Percentiles rank a stretch among this genome's conserved stretches.
Conservation (phyloP, 73 alveolate genomes). For the Breviolum minutum region DNA sequence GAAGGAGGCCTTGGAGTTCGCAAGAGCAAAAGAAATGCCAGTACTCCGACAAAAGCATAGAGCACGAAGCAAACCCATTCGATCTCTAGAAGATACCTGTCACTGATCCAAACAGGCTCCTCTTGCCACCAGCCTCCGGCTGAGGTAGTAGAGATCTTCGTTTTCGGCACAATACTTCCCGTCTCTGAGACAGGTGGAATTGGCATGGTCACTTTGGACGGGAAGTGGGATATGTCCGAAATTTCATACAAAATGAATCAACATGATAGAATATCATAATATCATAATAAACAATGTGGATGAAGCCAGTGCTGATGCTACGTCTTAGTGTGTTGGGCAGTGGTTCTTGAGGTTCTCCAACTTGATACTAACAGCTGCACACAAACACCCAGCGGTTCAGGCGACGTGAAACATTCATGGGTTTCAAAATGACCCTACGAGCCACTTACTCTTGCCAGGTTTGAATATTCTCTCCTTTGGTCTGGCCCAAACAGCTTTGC, state of each 20-base stretch:
- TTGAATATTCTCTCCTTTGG: too few relatives aligned
- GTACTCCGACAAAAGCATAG: conserved; percentile 19
- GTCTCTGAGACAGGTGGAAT: conserved; percentile 7
- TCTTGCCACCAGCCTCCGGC: conserved; percentile 64
- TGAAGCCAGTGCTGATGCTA: too few relatives aligned
- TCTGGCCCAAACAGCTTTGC: not conserved
- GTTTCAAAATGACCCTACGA: too few relatives aligned
- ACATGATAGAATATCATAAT: too few relatives aligned
- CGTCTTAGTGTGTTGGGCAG: too few relatives aligned
- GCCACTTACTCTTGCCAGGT: not conserved
- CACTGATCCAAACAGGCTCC: conserved; percentile 36
- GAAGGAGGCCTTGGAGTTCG: conserved; percentile 1
- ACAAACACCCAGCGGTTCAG: too few relatives aligned
- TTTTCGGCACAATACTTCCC: not conserved
- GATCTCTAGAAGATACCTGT: conserved; percentile 2
- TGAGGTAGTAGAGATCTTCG: not conserved
- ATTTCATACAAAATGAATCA: too few relatives aligned
- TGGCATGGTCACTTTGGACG: not conserved
- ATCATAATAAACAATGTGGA: too few relatives aligned
- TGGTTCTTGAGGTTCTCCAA: too few relatives aligned
- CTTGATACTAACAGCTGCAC: too few relatives aligned
- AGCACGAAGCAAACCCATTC: conserved; percentile 47
- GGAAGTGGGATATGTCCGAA: too few relatives aligned
- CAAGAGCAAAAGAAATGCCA: conserved; percentile 7
- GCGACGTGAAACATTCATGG: too few relatives aligned